These are phyloP conservation scores for Cyathus striatus DNA, from an alignment of 768 basidiomycete genomes.

Conservation along the genomic window DNA sequence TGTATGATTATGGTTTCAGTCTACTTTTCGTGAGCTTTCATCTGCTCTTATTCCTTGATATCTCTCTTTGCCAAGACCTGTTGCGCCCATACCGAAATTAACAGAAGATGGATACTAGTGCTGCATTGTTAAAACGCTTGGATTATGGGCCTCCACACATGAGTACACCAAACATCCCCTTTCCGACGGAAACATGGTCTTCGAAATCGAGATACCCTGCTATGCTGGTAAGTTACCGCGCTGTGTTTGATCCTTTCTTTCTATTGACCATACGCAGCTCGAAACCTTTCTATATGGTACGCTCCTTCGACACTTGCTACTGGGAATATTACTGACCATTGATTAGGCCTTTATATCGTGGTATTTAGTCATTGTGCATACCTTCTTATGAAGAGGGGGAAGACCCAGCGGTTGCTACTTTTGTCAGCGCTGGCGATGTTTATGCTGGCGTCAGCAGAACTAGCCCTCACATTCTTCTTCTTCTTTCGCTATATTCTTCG, in stretches of 20 bases:
- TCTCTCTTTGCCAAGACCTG: too few relatives aligned
- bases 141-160: too few relatives aligned
- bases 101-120: too few relatives aligned
- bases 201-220: slow-evolving; percentile 16
- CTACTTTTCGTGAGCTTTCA: too few relatives aligned
- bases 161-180: slow-evolving; percentile 15
- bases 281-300: slow-evolving; percentile 16
- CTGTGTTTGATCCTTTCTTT: background rate
- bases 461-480: slow-evolving; percentile 13
- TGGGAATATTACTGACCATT: background rate
- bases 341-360: slow-evolving; percentile 13
- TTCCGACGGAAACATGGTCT: slow-evolving; percentile 16
- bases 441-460: slow-evolving; percentile 14
- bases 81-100: too few relatives aligned
- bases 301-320: background rate
- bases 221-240: slow-evolving; percentile 12
- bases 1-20: too few relatives aligned
- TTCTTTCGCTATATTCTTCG: slow-evolving; percentile 15
- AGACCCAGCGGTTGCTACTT: slow-evolving; percentile 6
- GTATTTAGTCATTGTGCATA: slow-evolving; percentile 10
- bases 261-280: slow-evolving; percentile 6
- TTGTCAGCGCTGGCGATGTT: slow-evolving; percentile 10
- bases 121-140: too few relatives aligned
- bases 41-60: too few relatives aligned
- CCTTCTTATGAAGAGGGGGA: slow-evolving; percentile 7